These are phyloP conservation scores for Lasiosphaeria ovina DNA, from an alignment of 495 filamentous ascomycete genomes.

Conservation along the genomic window DNA sequence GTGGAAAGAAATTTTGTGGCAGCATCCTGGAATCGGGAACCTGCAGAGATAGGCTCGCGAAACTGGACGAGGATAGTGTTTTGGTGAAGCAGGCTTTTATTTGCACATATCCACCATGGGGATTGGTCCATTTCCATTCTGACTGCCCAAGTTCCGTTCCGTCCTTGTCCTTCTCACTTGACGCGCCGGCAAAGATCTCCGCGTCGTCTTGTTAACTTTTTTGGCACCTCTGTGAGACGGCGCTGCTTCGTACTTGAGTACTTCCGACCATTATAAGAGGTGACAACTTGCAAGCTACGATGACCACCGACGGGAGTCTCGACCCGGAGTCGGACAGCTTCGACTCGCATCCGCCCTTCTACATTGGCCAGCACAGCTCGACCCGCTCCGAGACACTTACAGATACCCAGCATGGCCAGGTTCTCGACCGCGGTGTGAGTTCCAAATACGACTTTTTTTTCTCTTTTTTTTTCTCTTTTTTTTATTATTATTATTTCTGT, in stretches of 20 bases:
- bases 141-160: not conserved
- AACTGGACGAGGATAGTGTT: not conserved
- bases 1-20: not conserved
- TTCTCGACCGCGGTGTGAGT: constrained; percentile 64
- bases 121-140: not conserved
- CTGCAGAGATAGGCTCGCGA: not conserved
- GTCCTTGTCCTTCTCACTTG: not conserved
- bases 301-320: constrained; percentile 25
- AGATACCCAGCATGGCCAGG: constrained; percentile 60
- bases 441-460: not conserved
- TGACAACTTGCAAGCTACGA: constrained; percentile 5
- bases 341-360: constrained; percentile 59
- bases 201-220: no score
- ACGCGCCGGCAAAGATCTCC: no score
- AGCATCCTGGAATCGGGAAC: not conserved
- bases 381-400: constrained; percentile 60
- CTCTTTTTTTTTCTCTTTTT: not conserved
- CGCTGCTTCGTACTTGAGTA: not conserved
- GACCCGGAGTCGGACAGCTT: constrained; percentile 52
- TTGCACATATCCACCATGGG: constrained; percentile 7
- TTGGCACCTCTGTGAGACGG: no score
- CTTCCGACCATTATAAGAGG: not conserved
- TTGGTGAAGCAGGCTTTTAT: not conserved
- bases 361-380: constrained; percentile 81
- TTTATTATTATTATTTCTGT: constrained; percentile 13